phyloP scores from a whole-genome alignment of 2,329 filamentous ascomycete species.

The Penicillium sp. region DNA sequence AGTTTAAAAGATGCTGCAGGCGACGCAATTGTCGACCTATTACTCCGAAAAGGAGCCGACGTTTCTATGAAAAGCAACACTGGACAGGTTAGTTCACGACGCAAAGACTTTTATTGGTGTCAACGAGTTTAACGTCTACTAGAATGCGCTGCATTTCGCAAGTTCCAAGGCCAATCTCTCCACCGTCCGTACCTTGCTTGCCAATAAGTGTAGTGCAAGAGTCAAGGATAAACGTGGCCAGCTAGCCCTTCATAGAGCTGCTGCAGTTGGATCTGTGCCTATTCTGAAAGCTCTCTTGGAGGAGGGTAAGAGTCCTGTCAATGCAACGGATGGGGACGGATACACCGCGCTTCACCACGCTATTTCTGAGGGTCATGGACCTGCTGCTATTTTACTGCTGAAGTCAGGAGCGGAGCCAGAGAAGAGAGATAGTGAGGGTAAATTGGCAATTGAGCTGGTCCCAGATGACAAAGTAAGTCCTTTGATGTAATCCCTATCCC shows the following conservation, averaged over 20 bases:
- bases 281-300: conserved; percentile 77
- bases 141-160: conserved; percentile 88
- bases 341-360: conserved; percentile 85
- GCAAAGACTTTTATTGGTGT: background rate
- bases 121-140: conserved; percentile 8
- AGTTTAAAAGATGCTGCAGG: conserved; percentile 47
- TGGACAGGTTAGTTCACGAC: conserved; percentile 38
- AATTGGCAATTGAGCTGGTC: conserved; percentile 71
- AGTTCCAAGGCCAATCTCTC: conserved; percentile 87
- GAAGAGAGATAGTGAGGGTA: conserved; percentile 69
- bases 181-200: conserved; percentile 71
- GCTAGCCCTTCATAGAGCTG: conserved; percentile 84
- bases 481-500: conserved; percentile 1
- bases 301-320: conserved; percentile 70
- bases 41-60: conserved; percentile 48
- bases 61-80: conserved; percentile 43
- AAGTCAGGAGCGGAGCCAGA: conserved; percentile 80
- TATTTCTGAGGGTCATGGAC: conserved; percentile 60
- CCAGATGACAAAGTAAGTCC: conserved; percentile 73
- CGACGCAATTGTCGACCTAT: conserved; percentile 43
- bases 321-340: conserved; percentile 76
- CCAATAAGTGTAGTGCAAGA: conserved; percentile 70
- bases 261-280: conserved; percentile 82
- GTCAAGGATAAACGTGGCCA: conserved; percentile 85
- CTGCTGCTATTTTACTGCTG: conserved; percentile 76